These are phyloP conservation scores for Phytomonas sp. DNA, from an alignment of 208 protist species.

Conservation along the genomic window DNA sequence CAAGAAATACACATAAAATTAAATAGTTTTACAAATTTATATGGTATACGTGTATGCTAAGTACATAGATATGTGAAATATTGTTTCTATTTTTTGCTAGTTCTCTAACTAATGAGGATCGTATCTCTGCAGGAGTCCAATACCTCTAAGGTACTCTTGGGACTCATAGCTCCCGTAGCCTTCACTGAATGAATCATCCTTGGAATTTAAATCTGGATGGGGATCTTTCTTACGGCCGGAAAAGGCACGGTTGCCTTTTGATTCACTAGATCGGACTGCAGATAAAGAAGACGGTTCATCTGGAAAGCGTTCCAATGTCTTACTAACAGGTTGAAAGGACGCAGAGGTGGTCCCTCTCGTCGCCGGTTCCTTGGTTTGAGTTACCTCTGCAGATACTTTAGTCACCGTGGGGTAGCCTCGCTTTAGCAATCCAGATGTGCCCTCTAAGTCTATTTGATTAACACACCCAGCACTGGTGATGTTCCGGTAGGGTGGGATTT, in stretches of 20 bases:
- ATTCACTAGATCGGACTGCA: not conserved
- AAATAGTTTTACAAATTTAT: conserved; percentile 2
- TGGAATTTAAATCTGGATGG: conserved; percentile 4
- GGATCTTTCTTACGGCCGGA: not conserved
- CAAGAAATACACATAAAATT: not conserved
- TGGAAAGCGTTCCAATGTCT: not conserved
- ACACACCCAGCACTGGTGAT: not conserved
- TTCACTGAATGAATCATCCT: conserved; percentile 77
- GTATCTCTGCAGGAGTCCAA: conserved; percentile 42
- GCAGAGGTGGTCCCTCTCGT: not conserved
- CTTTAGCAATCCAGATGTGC: not conserved
- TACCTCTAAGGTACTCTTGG: conserved; percentile 68
- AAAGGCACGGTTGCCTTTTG: not conserved
- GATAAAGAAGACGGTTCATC: not conserved
- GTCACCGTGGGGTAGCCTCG: not conserved
- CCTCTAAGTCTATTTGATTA: not conserved
- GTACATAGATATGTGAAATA: not conserved
- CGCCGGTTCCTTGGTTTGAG: not conserved
- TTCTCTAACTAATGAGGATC: not conserved
- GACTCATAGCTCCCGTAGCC: conserved; percentile 86
- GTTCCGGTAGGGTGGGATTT: conserved; percentile 27
- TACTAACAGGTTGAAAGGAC: not conserved
- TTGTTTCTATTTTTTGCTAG: not conserved
- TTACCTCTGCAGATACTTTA: not conserved
- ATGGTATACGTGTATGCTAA: not conserved